Percentiles rank a stretch among this genome's conserved stretches.
Evolutionary conservation across 257 asterid genomes (phyloP).

Genomic region (Gentiana straminea): DNA sequence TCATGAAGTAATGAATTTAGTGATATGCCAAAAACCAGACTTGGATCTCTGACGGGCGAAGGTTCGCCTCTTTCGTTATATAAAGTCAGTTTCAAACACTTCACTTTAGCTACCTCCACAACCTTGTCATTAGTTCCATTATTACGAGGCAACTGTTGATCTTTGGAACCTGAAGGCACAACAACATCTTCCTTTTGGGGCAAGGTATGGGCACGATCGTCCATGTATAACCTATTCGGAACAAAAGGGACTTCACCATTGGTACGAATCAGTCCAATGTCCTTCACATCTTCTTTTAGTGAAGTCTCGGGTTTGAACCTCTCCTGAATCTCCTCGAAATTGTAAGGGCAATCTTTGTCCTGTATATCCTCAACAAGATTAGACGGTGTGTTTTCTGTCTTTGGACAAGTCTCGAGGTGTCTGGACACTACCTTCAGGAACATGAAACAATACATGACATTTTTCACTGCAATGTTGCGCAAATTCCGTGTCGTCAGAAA

Average conservation of each 20-base stretch:
- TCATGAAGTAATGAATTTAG: conserved; percentile 41
- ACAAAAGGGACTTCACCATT: conserved; percentile 51
- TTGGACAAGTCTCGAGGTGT: too few species aligned
- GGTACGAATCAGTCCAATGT: conserved; percentile 51
- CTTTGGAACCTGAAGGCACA: too few species aligned
- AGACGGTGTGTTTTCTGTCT: neutral
- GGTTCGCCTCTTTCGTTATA: conserved; percentile 24
- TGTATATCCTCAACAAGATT: conserved; percentile 18
- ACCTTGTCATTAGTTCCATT: conserved; percentile 20
- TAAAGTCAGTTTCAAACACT: conserved; percentile 23
- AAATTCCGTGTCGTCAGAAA: conserved; percentile 39
- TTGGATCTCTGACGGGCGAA: conserved; percentile 26
- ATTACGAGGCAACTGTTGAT: conserved; percentile 17
- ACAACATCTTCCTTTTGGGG: conserved; percentile 19
- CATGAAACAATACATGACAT: conserved; percentile 32
- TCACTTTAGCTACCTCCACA: conserved; percentile 23
- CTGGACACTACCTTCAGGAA: conserved; percentile 17
- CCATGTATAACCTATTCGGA: conserved; percentile 19
- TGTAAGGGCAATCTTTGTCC: conserved; percentile 46
- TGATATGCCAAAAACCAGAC: conserved; percentile 22
- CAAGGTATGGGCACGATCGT: conserved; percentile 38
- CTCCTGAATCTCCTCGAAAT: conserved; percentile 63
- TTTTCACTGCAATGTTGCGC: conserved; percentile 41
- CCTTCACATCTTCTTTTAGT: conserved; percentile 57
- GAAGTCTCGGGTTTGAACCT: conserved; percentile 51